Conservation (phyloP, 1,139 yeast species). For the Yamadazyma atlantica region DNA sequence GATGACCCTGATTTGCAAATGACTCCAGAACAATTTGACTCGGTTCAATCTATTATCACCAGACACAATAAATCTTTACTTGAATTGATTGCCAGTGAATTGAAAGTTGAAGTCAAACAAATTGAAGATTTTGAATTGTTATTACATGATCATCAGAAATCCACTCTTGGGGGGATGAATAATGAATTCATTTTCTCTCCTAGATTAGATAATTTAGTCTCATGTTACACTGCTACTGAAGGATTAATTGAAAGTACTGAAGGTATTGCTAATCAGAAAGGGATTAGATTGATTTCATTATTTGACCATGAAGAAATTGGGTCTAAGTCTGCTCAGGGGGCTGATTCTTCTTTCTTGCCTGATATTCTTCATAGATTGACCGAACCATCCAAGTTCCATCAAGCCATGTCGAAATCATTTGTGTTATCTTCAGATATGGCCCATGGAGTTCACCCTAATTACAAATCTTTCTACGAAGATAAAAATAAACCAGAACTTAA, state of each 20-base stretch:
- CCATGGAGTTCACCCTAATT: conserved; percentile 95
- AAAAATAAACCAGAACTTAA: conserved; percentile 80
- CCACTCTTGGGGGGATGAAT: conserved; percentile 82
- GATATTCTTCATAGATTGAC: conserved; percentile 72
- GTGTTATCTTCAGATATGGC: conserved; percentile 94
- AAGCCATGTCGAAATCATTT: conserved; percentile 79
- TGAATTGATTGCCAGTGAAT: conserved; percentile 65
- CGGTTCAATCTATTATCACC: conserved; percentile 62
- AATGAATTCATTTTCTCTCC: conserved; percentile 92
- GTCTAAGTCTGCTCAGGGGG: conserved; percentile 92
- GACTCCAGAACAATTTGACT: conserved; percentile 57
- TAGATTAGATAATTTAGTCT: conserved; percentile 87
- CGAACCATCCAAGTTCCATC: conserved; percentile 43
- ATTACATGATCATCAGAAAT: conserved; percentile 81
- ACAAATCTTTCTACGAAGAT: conserved; percentile 69
- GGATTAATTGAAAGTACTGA: conserved; percentile 63
- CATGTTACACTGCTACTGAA: conserved; percentile 76
- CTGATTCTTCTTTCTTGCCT: conserved; percentile 86
- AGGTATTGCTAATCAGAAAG: conserved; percentile 41
- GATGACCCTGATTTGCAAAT: conserved; percentile 46
- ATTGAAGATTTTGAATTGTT: conserved; percentile 91
- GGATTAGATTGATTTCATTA: conserved; percentile 71
- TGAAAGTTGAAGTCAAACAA: conserved; percentile 45
- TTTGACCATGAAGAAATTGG: conserved; percentile 98
- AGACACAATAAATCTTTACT: conserved; percentile 78